Percentiles rank a stretch among this genome's conserved stretches.
These are phyloP conservation scores for Cordyceps tenuipes DNA, from an alignment of 2,329 filamentous ascomycete species.

Conservation along the genomic window DNA sequence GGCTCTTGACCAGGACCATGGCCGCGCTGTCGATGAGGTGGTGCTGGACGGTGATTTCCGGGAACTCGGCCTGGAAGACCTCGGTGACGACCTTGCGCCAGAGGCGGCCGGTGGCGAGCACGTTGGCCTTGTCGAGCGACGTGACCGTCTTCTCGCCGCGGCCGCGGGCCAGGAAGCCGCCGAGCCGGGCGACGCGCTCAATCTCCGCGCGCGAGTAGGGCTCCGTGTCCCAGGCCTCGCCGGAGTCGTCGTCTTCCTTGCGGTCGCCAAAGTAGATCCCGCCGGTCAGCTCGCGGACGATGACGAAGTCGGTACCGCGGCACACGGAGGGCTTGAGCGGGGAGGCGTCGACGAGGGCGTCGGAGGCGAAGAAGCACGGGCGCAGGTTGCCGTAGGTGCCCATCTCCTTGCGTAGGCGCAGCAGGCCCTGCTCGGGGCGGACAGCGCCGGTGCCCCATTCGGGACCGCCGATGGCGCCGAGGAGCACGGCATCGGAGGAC, in stretches of 20 bases:
- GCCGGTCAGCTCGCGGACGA: conserved; percentile 85
- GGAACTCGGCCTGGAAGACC: conserved; percentile 82
- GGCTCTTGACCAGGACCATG: conserved; percentile 97
- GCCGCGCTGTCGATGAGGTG: conserved; percentile 95
- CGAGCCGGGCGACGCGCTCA: conserved; percentile 77
- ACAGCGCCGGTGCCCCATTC: conserved; percentile 88
- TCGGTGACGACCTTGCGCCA: conserved; percentile 85
- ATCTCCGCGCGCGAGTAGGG: conserved; percentile 79
- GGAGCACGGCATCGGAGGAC: conserved; percentile 77
- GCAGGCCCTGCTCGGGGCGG: conserved; percentile 86
- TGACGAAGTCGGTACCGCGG: conserved; percentile 81
- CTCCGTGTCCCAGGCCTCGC: conserved; percentile 73
- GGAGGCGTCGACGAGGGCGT: conserved; percentile 72
- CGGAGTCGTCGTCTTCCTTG: conserved; percentile 68
- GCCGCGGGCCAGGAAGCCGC: conserved; percentile 70
- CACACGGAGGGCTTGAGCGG: conserved; percentile 82
- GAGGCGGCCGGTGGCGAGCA: conserved; percentile 79
- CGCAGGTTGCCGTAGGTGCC: conserved; percentile 90
- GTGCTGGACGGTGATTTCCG: conserved; percentile 72
- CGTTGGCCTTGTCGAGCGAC: conserved; percentile 94
- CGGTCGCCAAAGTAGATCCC: conserved; percentile 95
- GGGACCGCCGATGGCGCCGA: conserved; percentile 92
- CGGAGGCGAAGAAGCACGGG: conserved; percentile 90
- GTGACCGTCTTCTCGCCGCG: conserved; percentile 62
- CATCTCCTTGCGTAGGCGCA: conserved; percentile 88